These are phyloP conservation scores for Aureobasidium sp. DNA, from an alignment of 2,329 filamentous ascomycete genomes.

Conservation along the genomic window DNA sequence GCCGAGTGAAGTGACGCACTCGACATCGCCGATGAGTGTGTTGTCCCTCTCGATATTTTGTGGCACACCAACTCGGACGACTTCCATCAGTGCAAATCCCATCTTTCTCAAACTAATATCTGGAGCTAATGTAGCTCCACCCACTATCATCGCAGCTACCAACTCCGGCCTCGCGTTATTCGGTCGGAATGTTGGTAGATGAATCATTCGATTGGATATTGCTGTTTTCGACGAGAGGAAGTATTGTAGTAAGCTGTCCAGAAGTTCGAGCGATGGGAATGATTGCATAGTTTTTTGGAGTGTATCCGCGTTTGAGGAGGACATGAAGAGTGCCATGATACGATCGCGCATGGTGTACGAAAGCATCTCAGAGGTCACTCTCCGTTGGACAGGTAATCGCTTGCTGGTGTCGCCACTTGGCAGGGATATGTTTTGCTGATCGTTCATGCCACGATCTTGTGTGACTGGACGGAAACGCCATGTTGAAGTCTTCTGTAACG, in stretches of 20 bases:
- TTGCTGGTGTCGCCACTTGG: conserved; percentile 27
- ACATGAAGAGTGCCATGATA: conserved; percentile 55
- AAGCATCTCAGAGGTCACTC: conserved; percentile 34
- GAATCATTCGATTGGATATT: conserved; percentile 48
- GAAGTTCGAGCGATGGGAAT: conserved; percentile 52
- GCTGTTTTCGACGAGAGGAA: conserved; percentile 38
- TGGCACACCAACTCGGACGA: conserved; percentile 31
- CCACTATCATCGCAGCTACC: conserved; percentile 50
- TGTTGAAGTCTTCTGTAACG: conserved; percentile 34
- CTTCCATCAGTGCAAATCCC: conserved; percentile 45
- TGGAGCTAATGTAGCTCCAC: conserved; percentile 51
- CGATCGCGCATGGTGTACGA: conserved; percentile 43
- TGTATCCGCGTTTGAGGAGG: conserved; percentile 46
- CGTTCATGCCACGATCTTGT: conserved; percentile 27
- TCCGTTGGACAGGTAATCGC: conserved; percentile 28
- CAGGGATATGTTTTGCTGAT: conserved; percentile 32
- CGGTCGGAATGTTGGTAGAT: conserved; percentile 51
- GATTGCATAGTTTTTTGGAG: conserved; percentile 48
- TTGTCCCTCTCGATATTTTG: conserved; percentile 43
- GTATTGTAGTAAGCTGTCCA: conserved; percentile 54
- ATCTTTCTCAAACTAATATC: conserved; percentile 52
- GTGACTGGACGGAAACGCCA: conserved; percentile 36
- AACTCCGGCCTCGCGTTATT: conserved; percentile 52
- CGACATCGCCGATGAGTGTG: conserved; percentile 41
- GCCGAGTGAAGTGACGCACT: conserved; percentile 43